Percentiles rank a stretch among this genome's conserved stretches.
Conservation (phyloP, 371 early-diverging fungal genomes). For the Parasitella parasitica region DNA sequence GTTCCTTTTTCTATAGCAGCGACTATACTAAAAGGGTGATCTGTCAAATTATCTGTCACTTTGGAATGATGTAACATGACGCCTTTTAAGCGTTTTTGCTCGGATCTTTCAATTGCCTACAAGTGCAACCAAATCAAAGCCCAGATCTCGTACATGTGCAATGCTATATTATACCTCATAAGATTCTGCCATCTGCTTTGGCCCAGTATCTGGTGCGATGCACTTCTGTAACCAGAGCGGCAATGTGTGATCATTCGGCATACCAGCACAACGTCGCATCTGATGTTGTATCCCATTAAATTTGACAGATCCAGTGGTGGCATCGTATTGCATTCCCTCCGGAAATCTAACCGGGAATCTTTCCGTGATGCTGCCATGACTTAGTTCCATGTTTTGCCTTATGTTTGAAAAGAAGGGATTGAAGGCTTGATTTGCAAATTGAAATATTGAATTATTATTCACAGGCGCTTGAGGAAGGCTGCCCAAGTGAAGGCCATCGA, state of each 20-base stretch:
- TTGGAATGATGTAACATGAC: slow-evolving; percentile 45
- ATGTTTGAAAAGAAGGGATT: slow-evolving; percentile 39
- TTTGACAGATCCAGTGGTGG: not conserved
- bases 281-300: not conserved
- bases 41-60: slow-evolving; percentile 14
- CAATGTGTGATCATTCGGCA: not conserved
- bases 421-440: not conserved
- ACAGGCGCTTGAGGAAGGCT: not conserved
- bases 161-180: slow-evolving; percentile 16
- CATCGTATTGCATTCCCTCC: not conserved
- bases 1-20: slow-evolving; percentile 56
- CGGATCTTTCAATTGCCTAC: slow-evolving; percentile 34
- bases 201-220: slow-evolving; percentile 12
- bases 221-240: slow-evolving; percentile 20
- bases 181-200: slow-evolving; percentile 17
- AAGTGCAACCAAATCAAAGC: not conserved
- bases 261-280: not conserved
- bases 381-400: slow-evolving; percentile 32
- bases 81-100: slow-evolving; percentile 53
- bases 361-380: slow-evolving; percentile 26
- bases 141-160: not conserved
- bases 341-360: slow-evolving; percentile 29
- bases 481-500: not conserved
- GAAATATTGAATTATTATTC: not conserved
- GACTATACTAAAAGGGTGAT: slow-evolving; percentile 47